Conservation (phyloP, 78 protist species). For the Salpingoeca rosetta region DNA sequence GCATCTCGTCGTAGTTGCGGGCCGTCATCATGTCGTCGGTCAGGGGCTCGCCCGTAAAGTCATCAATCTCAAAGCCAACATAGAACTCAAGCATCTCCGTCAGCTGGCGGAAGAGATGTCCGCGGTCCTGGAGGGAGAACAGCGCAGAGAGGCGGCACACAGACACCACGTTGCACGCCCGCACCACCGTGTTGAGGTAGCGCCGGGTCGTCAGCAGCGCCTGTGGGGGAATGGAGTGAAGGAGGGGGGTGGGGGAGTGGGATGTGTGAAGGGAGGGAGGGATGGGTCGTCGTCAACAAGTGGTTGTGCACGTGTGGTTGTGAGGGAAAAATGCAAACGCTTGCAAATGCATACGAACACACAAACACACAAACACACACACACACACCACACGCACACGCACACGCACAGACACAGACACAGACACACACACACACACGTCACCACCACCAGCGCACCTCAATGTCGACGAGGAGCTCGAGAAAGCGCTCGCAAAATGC, state of each 20-base stretch:
- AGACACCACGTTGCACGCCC: conserved; percentile 27
- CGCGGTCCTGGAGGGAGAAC: not conserved
- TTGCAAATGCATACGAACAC: too few relatives aligned
- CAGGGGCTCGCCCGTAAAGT: conserved; percentile 66
- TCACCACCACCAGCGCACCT: not conserved
- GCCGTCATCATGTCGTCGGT: conserved; percentile 37
- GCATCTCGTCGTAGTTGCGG: conserved; percentile 44
- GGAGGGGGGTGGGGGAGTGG: not conserved
- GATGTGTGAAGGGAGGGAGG: too few relatives aligned
- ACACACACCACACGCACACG: too few relatives aligned
- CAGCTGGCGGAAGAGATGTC: conserved; percentile 31
- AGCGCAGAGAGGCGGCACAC: conserved; percentile 18
- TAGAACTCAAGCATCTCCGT: conserved; percentile 37
- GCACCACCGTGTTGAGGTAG: conserved; percentile 34
- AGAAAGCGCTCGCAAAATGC: conserved; percentile 32
- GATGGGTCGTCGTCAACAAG: too few relatives aligned
- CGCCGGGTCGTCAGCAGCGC: conserved; percentile 82
- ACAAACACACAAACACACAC: too few relatives aligned
- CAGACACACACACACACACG: too few relatives aligned
- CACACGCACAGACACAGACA: too few relatives aligned
- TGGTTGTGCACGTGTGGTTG: too few relatives aligned
- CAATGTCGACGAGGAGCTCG: conserved; percentile 66
- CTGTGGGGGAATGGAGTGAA: not conserved
- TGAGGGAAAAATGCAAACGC: too few relatives aligned
- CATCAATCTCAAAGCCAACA: conserved; percentile 58